Base-by-base conservation (phyloP, 768 basidiomycete species). In the Fistulinella prunicolor region DNA sequence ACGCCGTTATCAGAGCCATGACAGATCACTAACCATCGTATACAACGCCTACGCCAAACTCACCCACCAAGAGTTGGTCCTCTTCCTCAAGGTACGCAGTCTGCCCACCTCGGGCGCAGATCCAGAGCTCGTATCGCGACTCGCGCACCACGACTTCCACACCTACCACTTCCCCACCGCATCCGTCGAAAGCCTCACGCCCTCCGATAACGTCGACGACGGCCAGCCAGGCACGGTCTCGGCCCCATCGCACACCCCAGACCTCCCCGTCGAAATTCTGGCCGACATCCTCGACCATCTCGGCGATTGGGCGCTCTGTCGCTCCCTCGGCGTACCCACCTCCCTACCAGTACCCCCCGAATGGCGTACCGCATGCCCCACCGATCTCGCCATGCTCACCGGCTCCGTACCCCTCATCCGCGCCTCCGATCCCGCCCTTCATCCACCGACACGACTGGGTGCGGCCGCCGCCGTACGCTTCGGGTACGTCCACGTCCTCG, bases 281-380 rank as follows among this genome's bases (percentile, higher is more conserved):
- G 83, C 85, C 9, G 79, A 85, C 42, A 89, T 91, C 50, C 66
- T 91, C 66, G 86, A 91, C 49, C 79, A 85, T 55, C 65, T 89
- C 9, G 87, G 85, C 13, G 85, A 90, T 63, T 94, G 90, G 89
- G 86, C 92, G 57, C 81, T 94, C 9, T 74, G 84, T 12, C 84
- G 81, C 50, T 84, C 91, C 13, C 79, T 93, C 29, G 81, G 83
- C 17, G 71, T 92, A 1, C 86, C 83, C 10, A 88, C 88, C 6
- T 80, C 80, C 9, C 64, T 93, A 0, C 66, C 78, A 5, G 75
- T 73, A 22, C 89, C 89, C 9, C 66, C 72, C 6, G 82, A 84
- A 20, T 94, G 92, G 92, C 70, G 70, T 40, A 78, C 78, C 35
- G 86, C 91, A 7, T 80, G 83, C 17, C 59, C 68, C 22, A 82